phyloP scores from a whole-genome alignment of 805 yeast genomes.

The Metschnikowia shivogae region DNA sequence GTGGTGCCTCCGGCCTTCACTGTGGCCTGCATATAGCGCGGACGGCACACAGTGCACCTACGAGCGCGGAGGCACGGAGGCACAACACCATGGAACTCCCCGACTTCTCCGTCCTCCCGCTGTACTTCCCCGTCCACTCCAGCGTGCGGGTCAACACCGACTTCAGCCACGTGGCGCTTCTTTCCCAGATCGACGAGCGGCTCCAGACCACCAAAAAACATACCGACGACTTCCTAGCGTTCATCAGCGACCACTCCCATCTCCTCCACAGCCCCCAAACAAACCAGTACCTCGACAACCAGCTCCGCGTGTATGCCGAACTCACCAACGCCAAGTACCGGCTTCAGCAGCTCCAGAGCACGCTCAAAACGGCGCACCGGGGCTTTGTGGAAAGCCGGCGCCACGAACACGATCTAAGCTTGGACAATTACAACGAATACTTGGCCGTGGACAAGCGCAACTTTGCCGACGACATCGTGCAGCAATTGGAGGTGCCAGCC shows the following conservation, averaged over 20 bases:
- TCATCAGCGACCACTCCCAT: slow-evolving; percentile 8
- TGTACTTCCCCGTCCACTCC: slow-evolving; percentile 17
- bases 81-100: slow-evolving; percentile 7
- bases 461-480: slow-evolving; percentile 13
- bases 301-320: slow-evolving; percentile 8
- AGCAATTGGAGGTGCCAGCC: slow-evolving; percentile 1
- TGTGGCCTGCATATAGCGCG: no score
- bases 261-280: slow-evolving; percentile 7
- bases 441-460: slow-evolving; percentile 6
- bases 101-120: slow-evolving; percentile 12
- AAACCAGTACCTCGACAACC: slow-evolving; percentile 7
- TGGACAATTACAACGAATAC: slow-evolving; percentile 11
- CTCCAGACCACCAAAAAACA: slow-evolving; percentile 5
- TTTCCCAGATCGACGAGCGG: slow-evolving; percentile 13
- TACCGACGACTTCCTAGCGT: slow-evolving; percentile 11
- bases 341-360: slow-evolving; percentile 10
- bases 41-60: no score
- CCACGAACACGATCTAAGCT: slow-evolving; percentile 10
- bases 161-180: slow-evolving; percentile 8
- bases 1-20: no score
- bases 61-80: not conserved
- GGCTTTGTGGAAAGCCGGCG: slow-evolving; percentile 9
- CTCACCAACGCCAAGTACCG: slow-evolving; percentile 9
- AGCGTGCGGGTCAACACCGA: slow-evolving; percentile 13
- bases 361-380: slow-evolving; percentile 11